Evolutionary conservation across 2,329 filamentous ascomycete species (phyloP).

Genomic region (Celoporthe dispersa): DNA sequence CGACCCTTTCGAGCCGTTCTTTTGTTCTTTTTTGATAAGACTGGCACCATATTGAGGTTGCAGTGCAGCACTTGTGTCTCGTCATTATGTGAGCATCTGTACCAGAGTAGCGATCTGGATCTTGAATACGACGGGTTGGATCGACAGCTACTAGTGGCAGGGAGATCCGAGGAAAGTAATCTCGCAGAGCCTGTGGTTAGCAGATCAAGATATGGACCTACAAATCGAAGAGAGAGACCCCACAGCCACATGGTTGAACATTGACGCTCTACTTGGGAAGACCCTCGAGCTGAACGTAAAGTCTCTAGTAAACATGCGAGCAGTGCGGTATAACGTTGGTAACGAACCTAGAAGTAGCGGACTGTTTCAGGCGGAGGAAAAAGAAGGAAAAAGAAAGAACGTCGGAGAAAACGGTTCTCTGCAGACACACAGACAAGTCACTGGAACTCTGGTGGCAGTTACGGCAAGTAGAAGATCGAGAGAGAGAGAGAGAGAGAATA

Average conservation of each 20-base stretch:
- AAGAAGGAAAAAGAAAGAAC: too few relatives aligned
- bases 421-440: too few relatives aligned
- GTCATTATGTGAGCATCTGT: neutral
- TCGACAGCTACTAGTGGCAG: neutral
- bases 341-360: neutral
- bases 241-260: conserved; percentile 2
- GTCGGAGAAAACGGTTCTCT: too few relatives aligned
- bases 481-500: neutral
- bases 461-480: neutral
- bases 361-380: neutral
- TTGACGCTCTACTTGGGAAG: neutral
- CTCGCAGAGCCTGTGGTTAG: neutral
- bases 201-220: neutral
- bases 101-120: neutral
- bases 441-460: neutral
- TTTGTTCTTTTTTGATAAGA: neutral
- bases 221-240: neutral
- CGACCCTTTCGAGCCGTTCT: neutral
- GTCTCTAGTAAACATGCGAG: neutral
- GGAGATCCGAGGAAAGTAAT: neutral
- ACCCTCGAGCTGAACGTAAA: neutral
- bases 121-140: neutral
- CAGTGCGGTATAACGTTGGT: neutral
- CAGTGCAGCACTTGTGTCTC: neutral
- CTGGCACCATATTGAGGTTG: neutral